phyloP scores from a whole-genome alignment of 2,329 filamentous ascomycete genomes.

The Fusarium oxysporum region DNA sequence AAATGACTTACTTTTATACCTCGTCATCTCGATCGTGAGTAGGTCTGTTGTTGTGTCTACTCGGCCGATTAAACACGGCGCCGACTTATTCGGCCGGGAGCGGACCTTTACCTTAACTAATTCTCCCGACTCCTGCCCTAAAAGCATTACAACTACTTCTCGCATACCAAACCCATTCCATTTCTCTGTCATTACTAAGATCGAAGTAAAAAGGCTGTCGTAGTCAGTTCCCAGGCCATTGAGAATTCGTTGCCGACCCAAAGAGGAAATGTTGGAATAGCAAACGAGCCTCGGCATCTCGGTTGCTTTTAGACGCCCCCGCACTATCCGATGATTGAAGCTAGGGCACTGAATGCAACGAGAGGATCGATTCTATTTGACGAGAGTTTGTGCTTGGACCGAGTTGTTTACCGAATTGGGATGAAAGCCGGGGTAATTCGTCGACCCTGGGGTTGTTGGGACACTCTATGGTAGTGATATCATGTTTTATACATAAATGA shows the following conservation, averaged over 20 bases:
- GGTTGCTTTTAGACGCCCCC: constrained; percentile 32
- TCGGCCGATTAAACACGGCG: constrained; percentile 43
- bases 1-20: constrained; percentile 17
- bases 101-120: neutral
- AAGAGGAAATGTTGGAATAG: constrained; percentile 8
- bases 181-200: neutral
- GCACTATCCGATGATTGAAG: constrained; percentile 22
- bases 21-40: neutral
- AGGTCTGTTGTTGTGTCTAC: neutral
- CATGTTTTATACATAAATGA: constrained; percentile 16
- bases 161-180: neutral
- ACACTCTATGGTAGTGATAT: neutral
- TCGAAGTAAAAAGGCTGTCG: no score
- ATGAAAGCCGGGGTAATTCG: constrained; percentile 16
- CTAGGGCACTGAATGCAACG: constrained; percentile 26
- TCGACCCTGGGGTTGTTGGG: constrained; percentile 9
- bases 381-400: constrained; percentile 9
- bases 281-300: constrained; percentile 39
- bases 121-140: neutral
- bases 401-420: constrained; percentile 26
- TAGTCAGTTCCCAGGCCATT: constrained; percentile 5
- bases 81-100: constrained; percentile 36
- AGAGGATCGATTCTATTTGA: constrained; percentile 18
- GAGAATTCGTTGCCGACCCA: constrained; percentile 3
- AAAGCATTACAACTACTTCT: neutral